Evolutionary conservation across 1,139 yeast species (phyloP).

Genomic region (Saccharomyces hybrid): DNA sequence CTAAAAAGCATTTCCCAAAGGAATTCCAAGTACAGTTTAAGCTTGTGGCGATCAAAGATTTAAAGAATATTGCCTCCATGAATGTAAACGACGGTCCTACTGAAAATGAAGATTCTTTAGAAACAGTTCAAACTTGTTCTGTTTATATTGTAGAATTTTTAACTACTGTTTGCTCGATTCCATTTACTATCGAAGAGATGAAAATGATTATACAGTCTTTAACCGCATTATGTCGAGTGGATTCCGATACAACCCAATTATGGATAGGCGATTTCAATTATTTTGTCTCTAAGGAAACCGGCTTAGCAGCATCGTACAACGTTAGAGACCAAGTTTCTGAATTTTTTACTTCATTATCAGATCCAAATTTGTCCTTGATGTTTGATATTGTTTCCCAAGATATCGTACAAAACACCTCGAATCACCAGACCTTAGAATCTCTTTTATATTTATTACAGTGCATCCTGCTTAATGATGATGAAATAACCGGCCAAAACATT

Average conservation of each 20-base stretch:
- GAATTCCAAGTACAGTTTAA: constrained; percentile 11
- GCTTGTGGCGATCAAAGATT: constrained; percentile 17
- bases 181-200: constrained; percentile 11
- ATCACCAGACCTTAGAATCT: constrained; percentile 26
- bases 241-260: constrained; percentile 29
- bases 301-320: constrained; percentile 43
- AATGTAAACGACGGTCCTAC: constrained; percentile 3
- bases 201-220: constrained; percentile 12
- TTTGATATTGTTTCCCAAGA: constrained; percentile 3
- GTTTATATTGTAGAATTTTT: constrained; percentile 31
- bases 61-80: constrained; percentile 12
- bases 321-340: constrained; percentile 52
- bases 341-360: constrained; percentile 16
- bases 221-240: constrained; percentile 20
- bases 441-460: constrained; percentile 27
- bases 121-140: constrained; percentile 29
- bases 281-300: constrained; percentile 68
- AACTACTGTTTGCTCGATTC: constrained; percentile 17
- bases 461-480: constrained; percentile 18
- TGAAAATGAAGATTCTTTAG: constrained; percentile 11
- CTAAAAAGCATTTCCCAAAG: constrained; percentile 24
- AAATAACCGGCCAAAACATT: constrained; percentile 4
- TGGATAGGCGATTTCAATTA: constrained; percentile 54
- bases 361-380: constrained; percentile 22
- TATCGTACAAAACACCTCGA: constrained; percentile 4